Conservation (phyloP, 306 rosid species). For the Pyrus pyrifolia region DNA sequence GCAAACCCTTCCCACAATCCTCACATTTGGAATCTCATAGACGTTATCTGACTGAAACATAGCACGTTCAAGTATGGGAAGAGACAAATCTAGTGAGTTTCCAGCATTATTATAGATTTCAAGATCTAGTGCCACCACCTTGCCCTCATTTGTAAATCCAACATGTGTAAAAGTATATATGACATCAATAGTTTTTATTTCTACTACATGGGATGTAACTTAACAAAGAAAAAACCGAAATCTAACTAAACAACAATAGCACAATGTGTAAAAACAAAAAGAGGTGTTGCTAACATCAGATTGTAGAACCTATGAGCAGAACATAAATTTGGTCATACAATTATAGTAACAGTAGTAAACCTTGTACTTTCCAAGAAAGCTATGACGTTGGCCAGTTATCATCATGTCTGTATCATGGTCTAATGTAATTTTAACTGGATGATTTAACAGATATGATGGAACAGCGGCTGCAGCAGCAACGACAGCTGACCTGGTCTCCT, state of each 20-base stretch:
- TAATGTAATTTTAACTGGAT: slow-evolving; percentile 71
- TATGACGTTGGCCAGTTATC: slow-evolving; percentile 90
- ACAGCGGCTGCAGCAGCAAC: slow-evolving; percentile 83
- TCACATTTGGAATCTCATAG: slow-evolving; percentile 90
- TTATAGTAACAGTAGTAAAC: slow-evolving; percentile 23
- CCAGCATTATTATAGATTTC: slow-evolving; percentile 86
- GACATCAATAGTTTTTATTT: slow-evolving; percentile 12
- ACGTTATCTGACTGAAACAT: slow-evolving; percentile 94
- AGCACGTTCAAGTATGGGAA: slow-evolving; percentile 87
- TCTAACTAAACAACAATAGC: not conserved
- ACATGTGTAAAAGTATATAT: slow-evolving; percentile 41
- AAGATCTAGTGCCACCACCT: slow-evolving; percentile 80
- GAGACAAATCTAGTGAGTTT: slow-evolving; percentile 84
- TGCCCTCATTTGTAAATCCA: slow-evolving; percentile 91
- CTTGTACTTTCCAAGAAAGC: slow-evolving; percentile 95
- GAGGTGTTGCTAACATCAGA: not conserved
- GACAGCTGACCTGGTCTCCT: slow-evolving; percentile 88
- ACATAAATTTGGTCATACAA: not conserved
- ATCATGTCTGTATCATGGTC: slow-evolving; percentile 93
- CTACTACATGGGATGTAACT: slow-evolving; percentile 10
- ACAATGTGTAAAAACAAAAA: not conserved
- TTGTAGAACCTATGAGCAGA: not conserved
- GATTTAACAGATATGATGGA: slow-evolving; percentile 78
- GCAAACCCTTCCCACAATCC: slow-evolving; percentile 73
- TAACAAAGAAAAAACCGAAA: not conserved